Base-by-base conservation (phyloP, 1,139 yeast genomes). In the Yamadazyma sp. region DNA sequence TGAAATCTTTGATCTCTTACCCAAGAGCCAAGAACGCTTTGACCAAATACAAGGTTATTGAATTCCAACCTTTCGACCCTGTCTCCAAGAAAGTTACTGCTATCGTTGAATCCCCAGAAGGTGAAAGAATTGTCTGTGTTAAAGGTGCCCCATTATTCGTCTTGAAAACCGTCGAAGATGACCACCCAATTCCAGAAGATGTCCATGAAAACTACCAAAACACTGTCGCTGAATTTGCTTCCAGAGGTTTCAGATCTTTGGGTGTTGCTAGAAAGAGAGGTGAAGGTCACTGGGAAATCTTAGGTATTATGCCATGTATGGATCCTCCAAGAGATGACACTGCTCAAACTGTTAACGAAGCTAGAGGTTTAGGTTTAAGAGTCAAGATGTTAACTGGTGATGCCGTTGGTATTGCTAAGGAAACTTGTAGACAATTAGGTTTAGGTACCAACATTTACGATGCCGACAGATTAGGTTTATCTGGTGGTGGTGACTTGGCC, bases 201-300 rank as follows among this genome's bases (percentile, higher is more conserved):
- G 76, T 87, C 73, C 91, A 87, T 68, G 95, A 87, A 73, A 85
- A 86, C 79, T 88, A 88, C 77, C 95, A 87, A 78, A 87, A 87
- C 81, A 87, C 91, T 73, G 96, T 89, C 64, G 95, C 95, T 65
- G 96, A 88, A 77, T 87, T 88, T 68, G 96, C 96, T 65, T 81
- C 94, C 59, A 87, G 96, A 83, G 96, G 96, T 83, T 88, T 88
- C 95, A 81, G 96, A 76, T 89, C 96, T 63, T 79, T 88, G 65
- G 96, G 96, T 87, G 96, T 88, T 77, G 96, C 96, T 59, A 88
- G 95, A 81, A 88, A 88, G 94, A 85, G 95, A 84, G 96, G 95
- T 75, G 96, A 88, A 72, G 96, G 95, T 68, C 95, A 87, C 83
- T 88, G 96, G 96, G 96, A 88, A 78, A 85, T 88, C 61, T 79